A percentile compares a stretch with the other conserved stretches of the same genome.
phyloP scores from a whole-genome alignment of 2,329 filamentous ascomycete genomes.

The Microcera coccophila region DNA sequence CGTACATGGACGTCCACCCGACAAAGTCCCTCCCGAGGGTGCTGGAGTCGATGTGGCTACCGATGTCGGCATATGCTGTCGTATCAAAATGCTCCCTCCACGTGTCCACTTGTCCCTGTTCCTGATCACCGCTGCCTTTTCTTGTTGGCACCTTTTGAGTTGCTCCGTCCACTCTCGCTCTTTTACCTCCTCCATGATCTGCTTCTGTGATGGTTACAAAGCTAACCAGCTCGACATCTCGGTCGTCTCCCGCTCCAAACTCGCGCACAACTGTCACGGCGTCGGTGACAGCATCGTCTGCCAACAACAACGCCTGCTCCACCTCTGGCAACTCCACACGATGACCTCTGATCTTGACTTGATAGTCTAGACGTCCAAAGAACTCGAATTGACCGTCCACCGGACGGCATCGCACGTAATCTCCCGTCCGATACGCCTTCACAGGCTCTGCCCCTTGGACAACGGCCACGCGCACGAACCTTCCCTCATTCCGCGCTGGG shows the following conservation, averaged over 20 bases:
- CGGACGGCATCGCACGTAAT: conserved; percentile 17
- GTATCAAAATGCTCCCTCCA: conserved; percentile 20
- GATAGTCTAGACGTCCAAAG: conserved; percentile 25
- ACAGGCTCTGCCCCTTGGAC: neutral
- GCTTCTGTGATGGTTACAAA: conserved; percentile 4
- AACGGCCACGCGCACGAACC: conserved; percentile 16
- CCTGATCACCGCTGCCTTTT: conserved; percentile 2
- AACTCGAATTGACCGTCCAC: conserved; percentile 25
- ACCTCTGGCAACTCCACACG: conserved; percentile 27
- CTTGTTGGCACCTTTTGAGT: neutral
- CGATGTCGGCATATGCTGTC: conserved; percentile 14
- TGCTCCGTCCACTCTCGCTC: conserved; percentile 1
- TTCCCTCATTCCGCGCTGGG: conserved; percentile 3
- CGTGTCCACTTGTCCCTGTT: conserved; percentile 9
- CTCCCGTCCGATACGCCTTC: conserved; percentile 26
- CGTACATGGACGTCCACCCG: conserved; percentile 27
- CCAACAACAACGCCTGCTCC: conserved; percentile 20
- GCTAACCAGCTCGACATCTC: conserved; percentile 4
- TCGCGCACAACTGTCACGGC: conserved; percentile 14
- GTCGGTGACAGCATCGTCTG: conserved; percentile 12
- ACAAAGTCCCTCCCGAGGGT: conserved; percentile 21
- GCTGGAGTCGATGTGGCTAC: neutral
- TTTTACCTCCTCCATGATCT: neutral
- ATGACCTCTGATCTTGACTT: conserved; percentile 30
- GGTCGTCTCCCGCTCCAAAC: neutral